These are phyloP conservation scores for Fusarium sp. DNA, from an alignment of 2,329 filamentous ascomycete genomes.

Conservation along the genomic window DNA sequence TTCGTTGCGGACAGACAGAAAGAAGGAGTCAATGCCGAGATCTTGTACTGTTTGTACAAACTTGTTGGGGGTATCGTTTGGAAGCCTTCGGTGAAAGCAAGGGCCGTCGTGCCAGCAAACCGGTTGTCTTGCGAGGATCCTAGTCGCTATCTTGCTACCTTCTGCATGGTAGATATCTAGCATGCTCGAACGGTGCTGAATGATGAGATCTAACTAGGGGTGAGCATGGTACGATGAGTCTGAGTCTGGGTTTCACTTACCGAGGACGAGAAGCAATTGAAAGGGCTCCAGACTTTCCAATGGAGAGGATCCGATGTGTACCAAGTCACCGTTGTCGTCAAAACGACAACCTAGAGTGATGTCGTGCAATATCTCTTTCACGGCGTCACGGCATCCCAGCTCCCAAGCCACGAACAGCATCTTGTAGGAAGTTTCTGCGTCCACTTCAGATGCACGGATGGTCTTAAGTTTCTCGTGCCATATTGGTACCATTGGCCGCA, in stretches of 20 bases:
- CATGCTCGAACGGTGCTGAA: not conserved
- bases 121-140: not conserved
- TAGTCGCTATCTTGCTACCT: not conserved
- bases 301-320: not conserved
- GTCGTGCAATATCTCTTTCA: not conserved
- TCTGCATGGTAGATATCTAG: not conserved
- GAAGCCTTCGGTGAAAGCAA: not conserved
- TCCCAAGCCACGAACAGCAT: slow-evolving; percentile 8
- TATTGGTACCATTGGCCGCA: not conserved
- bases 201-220: not conserved
- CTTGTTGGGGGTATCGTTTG: not conserved
- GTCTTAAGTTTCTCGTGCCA: not conserved
- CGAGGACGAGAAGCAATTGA: not conserved
- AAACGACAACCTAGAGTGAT: not conserved
- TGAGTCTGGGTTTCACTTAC: not conserved
- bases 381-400: not conserved
- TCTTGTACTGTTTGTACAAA: not conserved
- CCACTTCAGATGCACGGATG: not conserved
- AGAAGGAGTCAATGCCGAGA: not conserved
- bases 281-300: not conserved
- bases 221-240: not conserved
- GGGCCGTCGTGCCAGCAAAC: not conserved
- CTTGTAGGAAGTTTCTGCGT: not conserved
- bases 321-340: not conserved
- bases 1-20: no score